Conservation (phyloP, 2,329 filamentous ascomycete genomes). For the Myriosclerotinia duriaeana region DNA sequence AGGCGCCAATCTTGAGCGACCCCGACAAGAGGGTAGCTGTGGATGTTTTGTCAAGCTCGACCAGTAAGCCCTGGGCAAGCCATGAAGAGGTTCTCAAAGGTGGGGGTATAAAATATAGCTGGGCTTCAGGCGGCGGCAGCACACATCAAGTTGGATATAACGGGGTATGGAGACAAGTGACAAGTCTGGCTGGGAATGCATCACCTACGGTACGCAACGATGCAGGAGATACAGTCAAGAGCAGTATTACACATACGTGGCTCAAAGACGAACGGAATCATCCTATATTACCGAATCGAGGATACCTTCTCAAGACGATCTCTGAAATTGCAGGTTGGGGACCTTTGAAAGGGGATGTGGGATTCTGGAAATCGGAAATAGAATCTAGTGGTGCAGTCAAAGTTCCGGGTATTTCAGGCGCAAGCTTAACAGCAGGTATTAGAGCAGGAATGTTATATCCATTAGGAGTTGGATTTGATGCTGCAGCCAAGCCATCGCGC, state of each 20-base stretch:
- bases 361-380: constrained; percentile 90
- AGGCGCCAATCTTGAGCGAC: constrained; percentile 79
- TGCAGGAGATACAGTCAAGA: constrained; percentile 89
- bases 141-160: constrained; percentile 79
- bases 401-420: constrained; percentile 64
- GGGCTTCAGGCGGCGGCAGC: constrained; percentile 64
- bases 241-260: constrained; percentile 78
- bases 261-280: constrained; percentile 79
- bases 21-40: constrained; percentile 77
- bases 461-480: constrained; percentile 61
- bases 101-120: constrained; percentile 72
- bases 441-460: constrained; percentile 83
- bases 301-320: constrained; percentile 75
- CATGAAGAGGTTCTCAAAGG: constrained; percentile 88
- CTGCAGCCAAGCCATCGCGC: constrained; percentile 63
- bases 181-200: constrained; percentile 70
- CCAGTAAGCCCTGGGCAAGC: constrained; percentile 87
- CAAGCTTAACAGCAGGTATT: constrained; percentile 76
- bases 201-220: constrained; percentile 80
- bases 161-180: constrained; percentile 84
- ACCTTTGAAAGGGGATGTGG: constrained; percentile 79
- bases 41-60: constrained; percentile 79
- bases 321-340: constrained; percentile 87
- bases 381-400: constrained; percentile 74
- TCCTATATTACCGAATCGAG: constrained; percentile 77